Percentiles rank a stretch among this genome's conserved stretches.
Conservation (phyloP, 2,329 filamentous ascomycete genomes). For the Neonectria magnoliae region DNA sequence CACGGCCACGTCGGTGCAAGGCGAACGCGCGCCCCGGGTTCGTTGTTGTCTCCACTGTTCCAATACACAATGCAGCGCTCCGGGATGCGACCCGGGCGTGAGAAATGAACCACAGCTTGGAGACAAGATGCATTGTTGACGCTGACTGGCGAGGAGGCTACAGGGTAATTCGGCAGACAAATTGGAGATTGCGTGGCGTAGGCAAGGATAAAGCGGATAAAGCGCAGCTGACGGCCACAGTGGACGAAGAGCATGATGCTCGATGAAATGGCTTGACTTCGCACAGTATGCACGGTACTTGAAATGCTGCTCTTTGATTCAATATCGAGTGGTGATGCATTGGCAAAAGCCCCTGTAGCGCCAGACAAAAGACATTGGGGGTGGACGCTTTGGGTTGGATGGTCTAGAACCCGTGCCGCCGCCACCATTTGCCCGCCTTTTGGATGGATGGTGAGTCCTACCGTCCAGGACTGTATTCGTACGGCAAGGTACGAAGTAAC, state of each 20-base stretch:
- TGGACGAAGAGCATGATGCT: background rate
- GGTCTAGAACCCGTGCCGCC: conserved; percentile 4
- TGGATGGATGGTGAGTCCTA: background rate
- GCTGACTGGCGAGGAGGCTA: background rate
- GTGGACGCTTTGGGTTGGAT: background rate
- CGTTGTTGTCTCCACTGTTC: conserved; percentile 27
- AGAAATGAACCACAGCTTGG: conserved; percentile 8
- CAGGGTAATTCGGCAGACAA: conserved; percentile 1
- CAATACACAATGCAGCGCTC: conserved; percentile 25
- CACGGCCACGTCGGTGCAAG: conserved; percentile 37
- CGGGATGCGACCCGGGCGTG: conserved; percentile 19
- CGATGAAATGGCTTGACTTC: background rate
- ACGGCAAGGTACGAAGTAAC: background rate
- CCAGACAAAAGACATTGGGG: background rate
- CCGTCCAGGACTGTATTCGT: background rate
- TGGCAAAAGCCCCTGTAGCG: background rate
- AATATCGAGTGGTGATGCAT: background rate
- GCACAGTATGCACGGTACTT: background rate
- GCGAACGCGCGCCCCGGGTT: conserved; percentile 26
- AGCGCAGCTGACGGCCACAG: background rate
- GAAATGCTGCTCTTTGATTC: background rate
- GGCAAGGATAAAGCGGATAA: background rate
- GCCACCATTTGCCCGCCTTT: background rate
- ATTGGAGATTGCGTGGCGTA: conserved; percentile 19
- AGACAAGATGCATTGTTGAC: background rate